A percentile compares a stretch with the other conserved stretches of the same genome.
Evolutionary conservation across 352 stramenopile genomes (phyloP).

Genomic region (Bremia lactucae): DNA sequence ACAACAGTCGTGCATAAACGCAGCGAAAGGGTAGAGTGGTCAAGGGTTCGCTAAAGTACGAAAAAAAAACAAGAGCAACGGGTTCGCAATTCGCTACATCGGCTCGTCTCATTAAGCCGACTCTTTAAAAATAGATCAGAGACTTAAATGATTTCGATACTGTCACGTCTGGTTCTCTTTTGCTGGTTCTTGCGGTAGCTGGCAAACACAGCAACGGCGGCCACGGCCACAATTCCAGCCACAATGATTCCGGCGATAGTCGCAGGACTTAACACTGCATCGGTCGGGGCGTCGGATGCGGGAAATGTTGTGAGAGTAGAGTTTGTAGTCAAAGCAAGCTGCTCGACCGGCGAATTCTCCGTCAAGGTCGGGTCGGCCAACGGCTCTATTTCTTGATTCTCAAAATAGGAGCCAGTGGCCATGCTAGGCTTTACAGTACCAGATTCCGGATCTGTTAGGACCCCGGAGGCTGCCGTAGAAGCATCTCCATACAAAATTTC

Average conservation of each 20-base stretch:
- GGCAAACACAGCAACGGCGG: conserved; percentile 37
- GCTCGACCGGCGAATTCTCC: no score
- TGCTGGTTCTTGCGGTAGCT: conserved; percentile 76
- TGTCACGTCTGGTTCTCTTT: conserved; percentile 56
- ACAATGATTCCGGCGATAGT: conserved; percentile 47
- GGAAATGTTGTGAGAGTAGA: no score
- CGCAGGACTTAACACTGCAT: conserved; percentile 30
- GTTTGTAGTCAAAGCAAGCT: no score
- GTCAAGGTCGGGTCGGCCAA: background rate
- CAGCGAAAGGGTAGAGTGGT: no score
- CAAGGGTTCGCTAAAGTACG: no score
- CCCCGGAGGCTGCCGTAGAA: conserved; percentile 1
- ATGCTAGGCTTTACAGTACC: conserved; percentile 27
- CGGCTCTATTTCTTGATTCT: conserved; percentile 16
- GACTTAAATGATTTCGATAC: conserved; percentile 27
- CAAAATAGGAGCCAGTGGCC: conserved; percentile 21
- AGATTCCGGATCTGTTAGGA: conserved; percentile 3
- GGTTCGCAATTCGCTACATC: no score
- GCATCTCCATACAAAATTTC: no score
- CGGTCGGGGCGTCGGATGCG: conserved; percentile 15
- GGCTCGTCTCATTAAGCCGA: background rate
- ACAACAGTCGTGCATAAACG: no score
- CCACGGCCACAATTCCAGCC: conserved; percentile 44
- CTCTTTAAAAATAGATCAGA: conserved; percentile 2
- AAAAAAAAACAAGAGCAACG: no score